These are phyloP conservation scores for Laburnicola sp. DNA, from an alignment of 2,329 filamentous ascomycete genomes.

Conservation along the genomic window DNA sequence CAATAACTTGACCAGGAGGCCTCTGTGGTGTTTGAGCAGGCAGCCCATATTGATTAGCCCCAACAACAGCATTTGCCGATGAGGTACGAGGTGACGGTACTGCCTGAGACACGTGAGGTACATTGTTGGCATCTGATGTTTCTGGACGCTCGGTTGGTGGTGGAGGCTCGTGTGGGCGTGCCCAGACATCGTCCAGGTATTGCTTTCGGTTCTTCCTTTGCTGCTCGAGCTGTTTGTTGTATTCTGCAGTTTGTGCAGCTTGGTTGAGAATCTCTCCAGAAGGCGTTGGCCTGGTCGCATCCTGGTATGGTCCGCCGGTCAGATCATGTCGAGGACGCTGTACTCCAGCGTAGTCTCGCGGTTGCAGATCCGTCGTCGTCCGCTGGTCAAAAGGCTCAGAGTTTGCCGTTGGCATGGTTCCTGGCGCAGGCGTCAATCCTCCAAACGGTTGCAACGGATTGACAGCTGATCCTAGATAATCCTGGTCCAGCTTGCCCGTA, in stretches of 20 bases:
- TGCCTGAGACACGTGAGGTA: constrained; percentile 48
- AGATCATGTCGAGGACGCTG: constrained; percentile 88
- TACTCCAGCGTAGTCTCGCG: constrained; percentile 81
- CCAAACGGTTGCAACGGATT: constrained; percentile 50
- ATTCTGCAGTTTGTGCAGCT: constrained; percentile 85
- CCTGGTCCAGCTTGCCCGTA: constrained; percentile 36
- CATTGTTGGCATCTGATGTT: constrained; percentile 44
- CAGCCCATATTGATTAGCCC: constrained; percentile 60
- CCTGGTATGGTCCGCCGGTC: constrained; percentile 79
- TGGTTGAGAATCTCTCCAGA: constrained; percentile 81
- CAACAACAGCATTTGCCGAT: constrained; percentile 59
- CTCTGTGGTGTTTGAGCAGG: constrained; percentile 62
- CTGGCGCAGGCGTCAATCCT: constrained; percentile 66
- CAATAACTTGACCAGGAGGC: constrained; percentile 61
- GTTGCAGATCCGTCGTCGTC: constrained; percentile 73
- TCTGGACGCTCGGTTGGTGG: constrained; percentile 51
- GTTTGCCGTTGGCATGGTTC: constrained; percentile 73
- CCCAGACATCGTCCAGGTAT: constrained; percentile 81
- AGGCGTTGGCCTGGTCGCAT: constrained; percentile 76
- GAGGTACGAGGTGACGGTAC: constrained; percentile 58
- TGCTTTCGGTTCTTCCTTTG: constrained; percentile 78
- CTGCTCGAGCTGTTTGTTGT: constrained; percentile 80
- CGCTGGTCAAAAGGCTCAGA: constrained; percentile 69
- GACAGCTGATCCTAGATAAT: constrained; percentile 35
- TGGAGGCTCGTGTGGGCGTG: constrained; percentile 78